phyloP scores from a whole-genome alignment of 257 asterid species.

The Haberlea rhodopensis region DNA sequence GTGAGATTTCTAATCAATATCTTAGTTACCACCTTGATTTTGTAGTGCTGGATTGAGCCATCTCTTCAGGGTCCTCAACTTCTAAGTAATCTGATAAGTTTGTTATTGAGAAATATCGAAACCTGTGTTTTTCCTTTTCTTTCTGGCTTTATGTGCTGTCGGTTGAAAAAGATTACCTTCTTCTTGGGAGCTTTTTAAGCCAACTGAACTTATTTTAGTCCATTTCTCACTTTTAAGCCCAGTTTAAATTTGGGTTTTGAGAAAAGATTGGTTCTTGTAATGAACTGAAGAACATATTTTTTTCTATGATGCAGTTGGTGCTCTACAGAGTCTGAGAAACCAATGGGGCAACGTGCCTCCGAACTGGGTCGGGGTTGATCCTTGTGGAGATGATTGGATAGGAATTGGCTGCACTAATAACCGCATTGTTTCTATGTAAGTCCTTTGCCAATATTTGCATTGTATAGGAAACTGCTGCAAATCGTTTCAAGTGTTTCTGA shows the following conservation, averaged over 20 bases:
- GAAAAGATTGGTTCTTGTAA: background rate
- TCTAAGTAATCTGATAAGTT: background rate
- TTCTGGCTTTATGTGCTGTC: background rate
- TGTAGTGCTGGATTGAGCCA: background rate
- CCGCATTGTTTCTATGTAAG: constrained; percentile 45
- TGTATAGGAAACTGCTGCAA: no score
- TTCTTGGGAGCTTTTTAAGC: background rate
- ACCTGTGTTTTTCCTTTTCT: background rate
- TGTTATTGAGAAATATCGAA: background rate
- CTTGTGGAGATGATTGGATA: constrained; percentile 49
- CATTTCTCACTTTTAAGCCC: background rate
- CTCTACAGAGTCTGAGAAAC: constrained; percentile 32
- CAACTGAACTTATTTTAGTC: background rate
- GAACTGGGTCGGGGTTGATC: constrained; percentile 51
- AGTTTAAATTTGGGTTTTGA: background rate
- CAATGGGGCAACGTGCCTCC: constrained; percentile 49
- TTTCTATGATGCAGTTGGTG: constrained; percentile 38
- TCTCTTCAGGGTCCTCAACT: background rate
- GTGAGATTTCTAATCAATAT: background rate
- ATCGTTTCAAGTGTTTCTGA: no score
- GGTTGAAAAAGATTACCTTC: background rate
- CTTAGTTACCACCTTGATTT: background rate
- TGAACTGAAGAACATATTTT: constrained; percentile 5
- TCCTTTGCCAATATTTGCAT: background rate
- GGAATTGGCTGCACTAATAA: constrained; percentile 42